Conservation (phyloP, 2,329 filamentous ascomycete species). For the Ascochyta rabiei region DNA sequence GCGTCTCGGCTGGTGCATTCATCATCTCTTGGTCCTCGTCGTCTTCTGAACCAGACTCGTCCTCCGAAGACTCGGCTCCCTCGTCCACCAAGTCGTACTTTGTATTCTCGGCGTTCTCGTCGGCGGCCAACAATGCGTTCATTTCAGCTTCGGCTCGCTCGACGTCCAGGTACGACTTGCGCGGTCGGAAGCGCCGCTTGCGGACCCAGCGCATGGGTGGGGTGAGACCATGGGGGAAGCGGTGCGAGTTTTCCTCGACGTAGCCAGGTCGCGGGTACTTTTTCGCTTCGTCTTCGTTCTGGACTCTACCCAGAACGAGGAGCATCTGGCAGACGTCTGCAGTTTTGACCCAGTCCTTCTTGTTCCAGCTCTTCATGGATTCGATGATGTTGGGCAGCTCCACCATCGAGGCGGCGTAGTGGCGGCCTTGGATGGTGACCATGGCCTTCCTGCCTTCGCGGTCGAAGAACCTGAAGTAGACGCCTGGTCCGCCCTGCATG, state of each 20-base stretch:
- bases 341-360: constrained; percentile 83
- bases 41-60: constrained; percentile 45
- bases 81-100: constrained; percentile 63
- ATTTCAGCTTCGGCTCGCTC: constrained; percentile 84
- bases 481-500: constrained; percentile 72
- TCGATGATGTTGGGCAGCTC: constrained; percentile 88
- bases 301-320: constrained; percentile 72
- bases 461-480: constrained; percentile 81
- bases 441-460: constrained; percentile 74
- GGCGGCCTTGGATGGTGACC: constrained; percentile 70
- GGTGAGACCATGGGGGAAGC: constrained; percentile 84
- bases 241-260: constrained; percentile 70
- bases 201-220: constrained; percentile 86
- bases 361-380: constrained; percentile 92
- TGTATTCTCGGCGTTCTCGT: constrained; percentile 64
- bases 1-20: constrained; percentile 51
- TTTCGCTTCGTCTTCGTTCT: constrained; percentile 59
- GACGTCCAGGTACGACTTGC: constrained; percentile 81
- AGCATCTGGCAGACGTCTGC: constrained; percentile 91
- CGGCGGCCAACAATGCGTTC: constrained; percentile 72
- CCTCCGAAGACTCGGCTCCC: constrained; percentile 53
- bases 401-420: constrained; percentile 79
- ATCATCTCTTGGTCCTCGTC: constrained; percentile 50
- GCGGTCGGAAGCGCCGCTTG: constrained; percentile 81
- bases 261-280: constrained; percentile 69